Evolutionary conservation across 345 rosid genomes (phyloP).

Genomic region (Euphorbia tirucalli): DNA sequence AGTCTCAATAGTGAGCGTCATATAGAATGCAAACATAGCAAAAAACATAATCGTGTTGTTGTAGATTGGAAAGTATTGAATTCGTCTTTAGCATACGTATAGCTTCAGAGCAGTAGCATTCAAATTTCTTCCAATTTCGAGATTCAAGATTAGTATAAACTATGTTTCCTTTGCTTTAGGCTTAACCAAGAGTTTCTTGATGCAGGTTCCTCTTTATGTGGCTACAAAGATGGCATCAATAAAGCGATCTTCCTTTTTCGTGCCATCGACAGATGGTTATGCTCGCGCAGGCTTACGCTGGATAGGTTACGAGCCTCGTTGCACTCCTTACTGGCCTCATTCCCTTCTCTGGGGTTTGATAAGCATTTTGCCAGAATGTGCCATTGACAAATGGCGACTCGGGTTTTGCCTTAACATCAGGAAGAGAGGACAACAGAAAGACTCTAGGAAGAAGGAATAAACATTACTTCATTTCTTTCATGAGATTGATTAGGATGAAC

Average conservation of each 20-base stretch:
- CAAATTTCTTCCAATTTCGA: neutral
- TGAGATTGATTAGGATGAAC: neutral
- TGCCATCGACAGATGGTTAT: constrained; percentile 68
- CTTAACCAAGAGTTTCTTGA: constrained; percentile 8
- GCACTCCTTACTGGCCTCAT: constrained; percentile 87
- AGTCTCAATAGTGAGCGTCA: no score
- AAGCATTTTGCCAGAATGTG: constrained; percentile 45
- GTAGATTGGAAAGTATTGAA: no score
- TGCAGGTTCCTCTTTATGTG: constrained; percentile 72
- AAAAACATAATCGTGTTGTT: no score
- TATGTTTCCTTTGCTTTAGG: neutral
- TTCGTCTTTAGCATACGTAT: neutral
- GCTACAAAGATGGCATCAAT: constrained; percentile 87
- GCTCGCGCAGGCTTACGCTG: constrained; percentile 60
- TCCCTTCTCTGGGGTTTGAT: constrained; percentile 58
- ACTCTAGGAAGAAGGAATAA: constrained; percentile 61
- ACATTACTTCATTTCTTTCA: neutral
- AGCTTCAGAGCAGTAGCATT: neutral
- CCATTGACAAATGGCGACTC: constrained; percentile 49
- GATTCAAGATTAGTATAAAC: no score
- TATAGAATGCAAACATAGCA: no score
- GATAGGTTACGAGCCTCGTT: constrained; percentile 65
- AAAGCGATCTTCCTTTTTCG: constrained; percentile 65
- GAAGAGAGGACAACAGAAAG: constrained; percentile 67
- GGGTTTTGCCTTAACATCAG: constrained; percentile 50